Evolutionary conservation across 2,329 filamentous ascomycete species (phyloP).

Genomic region (Colletotrichum tofieldiae): DNA sequence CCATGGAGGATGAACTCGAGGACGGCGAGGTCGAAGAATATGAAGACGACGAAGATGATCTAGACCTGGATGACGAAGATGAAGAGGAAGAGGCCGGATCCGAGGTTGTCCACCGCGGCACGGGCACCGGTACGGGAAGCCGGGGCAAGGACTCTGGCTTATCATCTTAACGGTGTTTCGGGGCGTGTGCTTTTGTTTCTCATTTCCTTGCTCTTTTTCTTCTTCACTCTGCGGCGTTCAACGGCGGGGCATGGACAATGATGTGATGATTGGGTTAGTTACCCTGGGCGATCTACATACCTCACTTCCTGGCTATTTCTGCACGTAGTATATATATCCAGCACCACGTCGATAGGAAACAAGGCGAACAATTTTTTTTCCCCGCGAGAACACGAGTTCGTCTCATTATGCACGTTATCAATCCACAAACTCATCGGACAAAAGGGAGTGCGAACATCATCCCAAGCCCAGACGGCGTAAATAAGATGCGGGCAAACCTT

Average conservation of each 20-base stretch:
- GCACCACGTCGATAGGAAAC: constrained; percentile 28
- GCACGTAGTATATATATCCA: constrained; percentile 11
- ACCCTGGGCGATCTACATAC: constrained; percentile 36
- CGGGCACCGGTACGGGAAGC: constrained; percentile 41
- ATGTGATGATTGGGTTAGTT: constrained; percentile 37
- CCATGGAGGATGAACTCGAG: constrained; percentile 48
- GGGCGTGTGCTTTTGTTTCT: constrained; percentile 10
- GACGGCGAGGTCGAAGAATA: constrained; percentile 49
- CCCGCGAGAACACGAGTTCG: not conserved
- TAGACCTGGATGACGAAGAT: constrained; percentile 42
- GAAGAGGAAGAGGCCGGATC: constrained; percentile 42
- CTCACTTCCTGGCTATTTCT: constrained; percentile 27
- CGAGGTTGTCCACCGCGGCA: constrained; percentile 38
- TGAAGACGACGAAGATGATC: constrained; percentile 46
- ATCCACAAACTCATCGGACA: not conserved
- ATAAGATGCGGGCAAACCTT: not conserved
- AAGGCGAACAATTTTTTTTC: constrained; percentile 7
- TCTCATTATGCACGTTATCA: not conserved
- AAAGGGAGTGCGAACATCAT: not conserved
- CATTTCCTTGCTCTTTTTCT: not conserved
- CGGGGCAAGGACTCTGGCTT: constrained; percentile 38
- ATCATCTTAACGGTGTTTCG: constrained; percentile 38
- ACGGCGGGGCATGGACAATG: constrained; percentile 31
- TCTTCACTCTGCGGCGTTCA: constrained; percentile 21
- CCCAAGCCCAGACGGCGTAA: not conserved